Evolutionary conservation across 2,329 filamentous ascomycete genomes (phyloP), one percentile per base, ranked within the genome.

Genomic region (Leptographium flavum): DNA sequence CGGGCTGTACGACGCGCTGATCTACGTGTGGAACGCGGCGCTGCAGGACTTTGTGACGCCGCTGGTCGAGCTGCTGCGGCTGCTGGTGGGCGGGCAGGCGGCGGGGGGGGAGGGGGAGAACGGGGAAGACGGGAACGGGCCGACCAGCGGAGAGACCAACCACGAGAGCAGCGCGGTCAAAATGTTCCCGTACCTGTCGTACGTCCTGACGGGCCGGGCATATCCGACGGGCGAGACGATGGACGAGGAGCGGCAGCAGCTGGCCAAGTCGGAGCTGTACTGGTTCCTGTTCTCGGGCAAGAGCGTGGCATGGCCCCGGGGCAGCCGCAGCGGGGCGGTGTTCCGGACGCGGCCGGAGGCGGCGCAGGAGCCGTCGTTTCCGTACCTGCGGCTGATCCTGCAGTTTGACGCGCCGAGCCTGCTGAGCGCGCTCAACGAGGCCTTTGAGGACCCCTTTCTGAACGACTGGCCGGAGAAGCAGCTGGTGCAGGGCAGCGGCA

Each of bases 11-110:
- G 93, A 98, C 62, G 93, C 92, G 2, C 74, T 95, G 46, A 87
- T 93, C 37, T 95, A 96, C 59, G 84, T 98, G 45, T 98, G 92
- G 92, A 96, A 94, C 49, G 82, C 86, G 60, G 87, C 87, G 3
- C 68, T 98, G 25, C 69, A 71, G 50, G 93, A 98, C 61, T 95
- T 93, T 56, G 80, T 95, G 50, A 93, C 88, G 2, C 90, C 92
- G 1, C 69, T 96, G 46, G 81, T 87, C 53, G 87, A 95, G 49
- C 73, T 98, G 2, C 67, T 94, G 41, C 67, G 74, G 14, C 68
- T 95, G n/a, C 60, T 83, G 28, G 64, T 73, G 53, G 61, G 71
- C 71, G 49, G 68, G 71, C 45, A 11, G 70, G 70, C 69, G 33
- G 71, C 71, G 47, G 63, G 70, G 13, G 76, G 75, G 50, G 70